phyloP scores from a whole-genome alignment of 1,284 basidiomycete genomes.

The Rhodofomes roseus region DNA sequence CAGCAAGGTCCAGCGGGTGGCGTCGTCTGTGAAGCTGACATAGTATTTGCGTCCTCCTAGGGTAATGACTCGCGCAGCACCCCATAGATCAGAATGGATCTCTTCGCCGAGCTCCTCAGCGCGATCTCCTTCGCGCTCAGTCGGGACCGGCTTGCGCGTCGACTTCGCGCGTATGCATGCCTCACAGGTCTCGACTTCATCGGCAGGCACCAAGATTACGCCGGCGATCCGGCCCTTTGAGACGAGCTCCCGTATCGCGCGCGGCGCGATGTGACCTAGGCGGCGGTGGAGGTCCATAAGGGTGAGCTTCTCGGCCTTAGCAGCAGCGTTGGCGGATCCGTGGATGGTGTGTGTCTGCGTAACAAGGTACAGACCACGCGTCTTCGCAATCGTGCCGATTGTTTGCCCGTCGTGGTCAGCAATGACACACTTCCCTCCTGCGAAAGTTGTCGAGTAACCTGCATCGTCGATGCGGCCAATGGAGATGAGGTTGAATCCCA shows the following conservation, averaged over 20 bases:
- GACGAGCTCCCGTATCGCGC: constrained; percentile 21
- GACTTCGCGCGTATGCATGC: constrained; percentile 33
- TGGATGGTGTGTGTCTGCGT: background rate
- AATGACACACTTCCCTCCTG: background rate
- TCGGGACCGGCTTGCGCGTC: constrained; percentile 26
- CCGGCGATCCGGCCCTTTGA: constrained; percentile 26
- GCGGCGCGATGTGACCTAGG: constrained; percentile 30
- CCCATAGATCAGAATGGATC: constrained; percentile 37
- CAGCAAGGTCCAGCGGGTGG: background rate
- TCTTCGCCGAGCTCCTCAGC: constrained; percentile 26
- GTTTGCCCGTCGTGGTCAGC: background rate
- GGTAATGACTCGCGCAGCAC: constrained; percentile 25
- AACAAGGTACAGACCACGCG: background rate
- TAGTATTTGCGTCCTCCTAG: constrained; percentile 22
- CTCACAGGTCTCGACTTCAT: constrained; percentile 11
- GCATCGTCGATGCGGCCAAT: constrained; percentile 23
- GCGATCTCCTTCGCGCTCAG: constrained; percentile 24
- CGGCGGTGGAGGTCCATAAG: constrained; percentile 27
- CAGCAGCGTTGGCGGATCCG: background rate
- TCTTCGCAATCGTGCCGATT: background rate
- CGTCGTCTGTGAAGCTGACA: constrained; percentile 11
- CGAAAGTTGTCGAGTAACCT: constrained; percentile 13
- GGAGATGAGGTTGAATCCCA: constrained; percentile 32
- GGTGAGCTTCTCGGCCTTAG: background rate
- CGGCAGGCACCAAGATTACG: constrained; percentile 20